A percentile compares a stretch with the other conserved stretches of the same genome.
Evolutionary conservation across 805 yeast genomes (phyloP).

Genomic region (Ogataea nakhonphanomensis): DNA sequence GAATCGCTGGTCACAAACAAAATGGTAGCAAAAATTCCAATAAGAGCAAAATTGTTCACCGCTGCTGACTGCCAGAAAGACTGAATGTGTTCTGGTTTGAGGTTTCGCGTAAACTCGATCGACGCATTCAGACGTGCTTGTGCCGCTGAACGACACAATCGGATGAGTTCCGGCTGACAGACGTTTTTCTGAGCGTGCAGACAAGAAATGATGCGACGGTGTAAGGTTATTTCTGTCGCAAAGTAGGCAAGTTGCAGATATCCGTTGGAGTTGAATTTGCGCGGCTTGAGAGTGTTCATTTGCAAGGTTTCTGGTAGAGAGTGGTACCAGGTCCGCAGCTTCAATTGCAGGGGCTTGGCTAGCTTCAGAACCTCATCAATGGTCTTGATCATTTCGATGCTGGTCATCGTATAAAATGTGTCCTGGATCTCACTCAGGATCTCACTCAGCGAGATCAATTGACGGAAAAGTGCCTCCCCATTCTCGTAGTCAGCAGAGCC

Average conservation of each 20-base stretch:
- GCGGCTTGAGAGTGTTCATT: conserved; percentile 56
- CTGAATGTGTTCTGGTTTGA: conserved; percentile 79
- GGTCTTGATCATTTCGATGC: conserved; percentile 51
- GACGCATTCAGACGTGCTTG: conserved; percentile 78
- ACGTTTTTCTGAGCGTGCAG: conserved; percentile 35
- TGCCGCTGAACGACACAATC: conserved; percentile 83
- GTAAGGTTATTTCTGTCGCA: conserved; percentile 85
- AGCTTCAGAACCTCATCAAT: conserved; percentile 65
- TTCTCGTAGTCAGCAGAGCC: conserved; percentile 67
- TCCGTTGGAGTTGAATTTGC: conserved; percentile 70
- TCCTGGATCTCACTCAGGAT: conserved; percentile 71
- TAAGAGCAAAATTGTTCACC: conserved; percentile 70
- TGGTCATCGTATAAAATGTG: conserved; percentile 67
- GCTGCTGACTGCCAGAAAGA: conserved; percentile 90
- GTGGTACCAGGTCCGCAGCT: conserved; percentile 73
- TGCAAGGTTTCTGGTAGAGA: conserved; percentile 62
- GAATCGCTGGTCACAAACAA: conserved; percentile 64
- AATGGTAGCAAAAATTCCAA: conserved; percentile 85
- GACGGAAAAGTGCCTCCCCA: conserved; percentile 67
- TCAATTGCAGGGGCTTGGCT: conserved; percentile 80
- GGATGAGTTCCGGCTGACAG: conserved; percentile 50
- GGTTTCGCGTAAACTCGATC: conserved; percentile 68
- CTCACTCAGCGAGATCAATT: conserved; percentile 60
- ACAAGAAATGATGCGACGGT: conserved; percentile 66
- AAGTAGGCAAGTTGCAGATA: conserved; percentile 81